A percentile compares a stretch with the other conserved stretches of the same genome.
Conservation (phyloP, 805 yeast genomes). For the Lipomyces sp. region DNA sequence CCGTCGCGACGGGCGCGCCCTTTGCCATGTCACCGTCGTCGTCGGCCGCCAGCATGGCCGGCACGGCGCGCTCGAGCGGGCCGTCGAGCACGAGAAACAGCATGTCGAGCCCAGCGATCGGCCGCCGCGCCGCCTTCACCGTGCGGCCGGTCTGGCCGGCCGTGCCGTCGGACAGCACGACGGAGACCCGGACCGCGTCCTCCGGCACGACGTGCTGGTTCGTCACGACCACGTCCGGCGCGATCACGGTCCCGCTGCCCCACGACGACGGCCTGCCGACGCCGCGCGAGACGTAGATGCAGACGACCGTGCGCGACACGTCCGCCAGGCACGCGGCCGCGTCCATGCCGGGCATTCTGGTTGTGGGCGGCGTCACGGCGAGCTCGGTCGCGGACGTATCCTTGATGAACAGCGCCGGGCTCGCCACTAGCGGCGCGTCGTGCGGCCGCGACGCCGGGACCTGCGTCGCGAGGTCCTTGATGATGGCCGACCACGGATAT, state of each 20-base stretch:
- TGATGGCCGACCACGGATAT: constrained; percentile 11
- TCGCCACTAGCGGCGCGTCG: neutral
- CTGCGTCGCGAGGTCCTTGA: constrained; percentile 2
- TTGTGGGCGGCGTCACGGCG: neutral
- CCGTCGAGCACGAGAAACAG: neutral
- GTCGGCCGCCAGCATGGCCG: neutral
- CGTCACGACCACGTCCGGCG: constrained; percentile 7
- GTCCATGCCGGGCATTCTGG: neutral
- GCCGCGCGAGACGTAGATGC: neutral
- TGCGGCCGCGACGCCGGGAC: neutral
- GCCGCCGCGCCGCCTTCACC: neutral
- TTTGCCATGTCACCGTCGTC: neutral
- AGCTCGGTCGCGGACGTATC: neutral
- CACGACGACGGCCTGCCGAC: constrained; percentile 1
- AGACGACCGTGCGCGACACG: constrained; percentile 1
- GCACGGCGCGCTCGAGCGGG: neutral
- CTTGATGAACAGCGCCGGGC: neutral
- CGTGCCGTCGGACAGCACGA: neutral
- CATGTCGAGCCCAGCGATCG: neutral
- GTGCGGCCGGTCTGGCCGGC: neutral
- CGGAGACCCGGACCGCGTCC: neutral
- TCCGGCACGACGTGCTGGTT: constrained; percentile 14
- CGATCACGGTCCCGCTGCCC: constrained; percentile 17
- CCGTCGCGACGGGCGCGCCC: constrained; percentile 3
- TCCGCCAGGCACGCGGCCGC: no score